Evolutionary conservation across 108 stramenopile genomes (phyloP).

Genomic region (Cylindrotheca closterium): DNA sequence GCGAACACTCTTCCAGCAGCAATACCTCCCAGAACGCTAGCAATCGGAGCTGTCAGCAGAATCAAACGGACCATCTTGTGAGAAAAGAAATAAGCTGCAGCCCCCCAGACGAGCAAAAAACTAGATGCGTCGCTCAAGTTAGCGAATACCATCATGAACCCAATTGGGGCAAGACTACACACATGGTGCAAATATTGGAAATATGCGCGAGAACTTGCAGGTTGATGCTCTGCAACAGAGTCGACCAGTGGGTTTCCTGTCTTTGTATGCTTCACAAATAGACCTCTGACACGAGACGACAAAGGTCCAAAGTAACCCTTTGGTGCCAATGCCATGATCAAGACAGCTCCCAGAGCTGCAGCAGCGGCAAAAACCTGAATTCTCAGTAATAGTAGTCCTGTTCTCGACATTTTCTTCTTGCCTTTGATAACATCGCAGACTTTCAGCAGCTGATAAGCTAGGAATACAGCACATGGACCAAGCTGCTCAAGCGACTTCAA

Average conservation of each 20-base stretch:
- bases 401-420: slow-evolving; percentile 45
- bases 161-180: slow-evolving; percentile 91
- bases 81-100: slow-evolving; percentile 93
- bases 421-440: slow-evolving; percentile 63
- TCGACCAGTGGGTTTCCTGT: slow-evolving; percentile 93
- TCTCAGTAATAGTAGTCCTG: slow-evolving; percentile 62
- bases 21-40: slow-evolving; percentile 85
- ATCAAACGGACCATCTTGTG: slow-evolving; percentile 98
- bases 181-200: slow-evolving; percentile 97
- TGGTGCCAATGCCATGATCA: slow-evolving; percentile 63
- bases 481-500: slow-evolving; percentile 88
- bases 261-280: slow-evolving; percentile 91
- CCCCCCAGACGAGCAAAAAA: slow-evolving; percentile 92
- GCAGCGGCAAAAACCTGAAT: slow-evolving; percentile 49
- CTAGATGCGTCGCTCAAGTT: slow-evolving; percentile 77
- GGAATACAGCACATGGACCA: slow-evolving; percentile 71
- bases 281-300: slow-evolving; percentile 77
- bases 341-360: slow-evolving; percentile 29
- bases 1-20: slow-evolving; percentile 78
- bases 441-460: slow-evolving; percentile 71
- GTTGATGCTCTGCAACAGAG: slow-evolving; percentile 97
- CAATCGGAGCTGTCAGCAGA: slow-evolving; percentile 92
- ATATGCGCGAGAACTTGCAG: slow-evolving; percentile 91
- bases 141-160: slow-evolving; percentile 80
- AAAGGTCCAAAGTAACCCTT: slow-evolving; percentile 94